Conservation (phyloP, 2,329 filamentous ascomycete genomes). For the Epichloe bromicola region DNA sequence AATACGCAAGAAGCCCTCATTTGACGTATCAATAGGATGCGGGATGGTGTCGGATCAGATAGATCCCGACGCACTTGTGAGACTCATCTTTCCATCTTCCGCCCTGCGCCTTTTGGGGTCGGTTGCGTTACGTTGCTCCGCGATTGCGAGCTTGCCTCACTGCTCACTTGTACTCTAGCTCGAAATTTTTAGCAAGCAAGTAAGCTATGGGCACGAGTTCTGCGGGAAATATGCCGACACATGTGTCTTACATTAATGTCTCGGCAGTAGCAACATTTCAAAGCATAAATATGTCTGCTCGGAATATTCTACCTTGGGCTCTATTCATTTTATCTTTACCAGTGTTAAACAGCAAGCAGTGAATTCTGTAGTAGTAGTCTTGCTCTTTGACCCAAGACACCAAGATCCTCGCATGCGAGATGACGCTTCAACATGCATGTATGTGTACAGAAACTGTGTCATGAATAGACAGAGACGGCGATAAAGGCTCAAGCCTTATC, state of each 20-base stretch:
- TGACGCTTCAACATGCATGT: too few relatives aligned
- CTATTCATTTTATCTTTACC: not conserved
- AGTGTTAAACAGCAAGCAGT: too few relatives aligned
- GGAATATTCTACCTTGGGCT: not conserved
- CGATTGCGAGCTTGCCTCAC: not conserved
- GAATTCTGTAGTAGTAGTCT: too few relatives aligned
- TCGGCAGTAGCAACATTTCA: not conserved
- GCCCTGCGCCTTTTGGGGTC: not conserved
- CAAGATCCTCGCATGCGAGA: too few relatives aligned
- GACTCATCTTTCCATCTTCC: not conserved
- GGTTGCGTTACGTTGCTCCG: not conserved
- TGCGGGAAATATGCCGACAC: not conserved
- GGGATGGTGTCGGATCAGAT: not conserved
- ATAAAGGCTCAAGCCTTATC: too few relatives aligned
- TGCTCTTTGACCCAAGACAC: too few relatives aligned
- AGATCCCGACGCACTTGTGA: not conserved
- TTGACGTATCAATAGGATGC: not conserved
- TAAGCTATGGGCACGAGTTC: not conserved
- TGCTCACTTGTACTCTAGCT: not conserved
- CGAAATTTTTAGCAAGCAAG: not conserved
- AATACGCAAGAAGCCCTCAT: too few relatives aligned
- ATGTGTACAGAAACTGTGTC: not conserved
- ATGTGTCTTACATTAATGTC: not conserved
- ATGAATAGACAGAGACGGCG: not conserved
- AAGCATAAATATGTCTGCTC: not conserved